Conservation (phyloP, 78 protist species). For the Salpingoeca rosetta region DNA sequence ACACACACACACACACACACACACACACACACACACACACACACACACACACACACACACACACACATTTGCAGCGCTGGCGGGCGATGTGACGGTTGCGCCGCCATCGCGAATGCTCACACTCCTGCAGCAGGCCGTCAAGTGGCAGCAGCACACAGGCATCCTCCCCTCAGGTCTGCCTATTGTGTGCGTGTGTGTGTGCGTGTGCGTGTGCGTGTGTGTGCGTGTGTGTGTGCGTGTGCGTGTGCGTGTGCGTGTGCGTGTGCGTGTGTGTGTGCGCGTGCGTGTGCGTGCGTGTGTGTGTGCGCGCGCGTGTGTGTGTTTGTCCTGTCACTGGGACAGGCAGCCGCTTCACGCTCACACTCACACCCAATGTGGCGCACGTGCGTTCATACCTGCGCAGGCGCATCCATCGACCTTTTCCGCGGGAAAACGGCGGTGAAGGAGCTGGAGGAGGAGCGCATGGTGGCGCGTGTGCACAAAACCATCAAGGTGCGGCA, state of each 20-base stretch:
- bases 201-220: neutral
- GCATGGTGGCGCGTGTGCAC: neutral
- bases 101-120: constrained; percentile 59
- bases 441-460: neutral
- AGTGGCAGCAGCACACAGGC: constrained; percentile 63
- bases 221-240: too few relatives aligned
- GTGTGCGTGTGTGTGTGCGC: too few relatives aligned
- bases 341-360: too few relatives aligned
- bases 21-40: too few relatives aligned
- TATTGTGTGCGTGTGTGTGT: too few relatives aligned
- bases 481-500: neutral
- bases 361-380: too few relatives aligned
- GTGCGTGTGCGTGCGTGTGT: too few relatives aligned
- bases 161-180: constrained; percentile 37
- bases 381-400: too few relatives aligned
- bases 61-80: neutral
- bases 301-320: too few relatives aligned
- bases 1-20: too few relatives aligned
- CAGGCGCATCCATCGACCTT: constrained; percentile 17
- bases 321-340: neutral
- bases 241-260: too few relatives aligned
- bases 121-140: constrained; percentile 57
- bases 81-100: constrained; percentile 24
- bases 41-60: too few relatives aligned
- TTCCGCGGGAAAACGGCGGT: constrained; percentile 11